Conservation (phyloP, 176 grass and related monocot genomes). For the Thinopyrum elongatum region DNA sequence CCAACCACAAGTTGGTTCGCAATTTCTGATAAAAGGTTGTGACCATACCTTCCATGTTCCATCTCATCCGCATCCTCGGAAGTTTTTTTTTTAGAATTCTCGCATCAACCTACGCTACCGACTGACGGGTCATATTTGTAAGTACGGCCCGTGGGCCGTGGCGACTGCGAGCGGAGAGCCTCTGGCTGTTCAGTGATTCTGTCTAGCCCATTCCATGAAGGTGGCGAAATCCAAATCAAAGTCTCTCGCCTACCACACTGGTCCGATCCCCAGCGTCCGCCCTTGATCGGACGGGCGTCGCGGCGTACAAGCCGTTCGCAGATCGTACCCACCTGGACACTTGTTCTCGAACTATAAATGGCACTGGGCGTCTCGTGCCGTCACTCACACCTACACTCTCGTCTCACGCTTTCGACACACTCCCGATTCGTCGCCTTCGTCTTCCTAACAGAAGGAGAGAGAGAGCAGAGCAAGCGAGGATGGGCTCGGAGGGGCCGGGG, state of each 20-base stretch:
- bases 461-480: not conserved
- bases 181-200: too few relatives aligned
- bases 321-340: not conserved
- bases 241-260: not conserved
- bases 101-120: too few relatives aligned
- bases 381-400: not conserved
- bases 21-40: too few relatives aligned
- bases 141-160: not conserved
- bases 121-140: not conserved
- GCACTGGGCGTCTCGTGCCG: not conserved
- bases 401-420: not conserved
- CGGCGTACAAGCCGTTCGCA: not conserved
- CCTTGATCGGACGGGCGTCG: not conserved
- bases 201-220: not conserved
- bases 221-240: constrained; percentile 34
- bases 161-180: not conserved
- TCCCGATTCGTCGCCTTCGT: not conserved
- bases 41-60: too few relatives aligned
- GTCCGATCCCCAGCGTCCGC: not conserved
- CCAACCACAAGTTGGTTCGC: too few relatives aligned
- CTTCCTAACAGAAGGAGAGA: not conserved
- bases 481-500: constrained; percentile 17
- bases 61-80: too few relatives aligned
- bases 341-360: constrained; percentile 21
- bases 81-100: too few relatives aligned